Percentiles rank a stretch among this genome's conserved stretches.
Evolutionary conservation across 495 filamentous ascomycete genomes (phyloP).

Genomic region (Elasticomyces elasticus): DNA sequence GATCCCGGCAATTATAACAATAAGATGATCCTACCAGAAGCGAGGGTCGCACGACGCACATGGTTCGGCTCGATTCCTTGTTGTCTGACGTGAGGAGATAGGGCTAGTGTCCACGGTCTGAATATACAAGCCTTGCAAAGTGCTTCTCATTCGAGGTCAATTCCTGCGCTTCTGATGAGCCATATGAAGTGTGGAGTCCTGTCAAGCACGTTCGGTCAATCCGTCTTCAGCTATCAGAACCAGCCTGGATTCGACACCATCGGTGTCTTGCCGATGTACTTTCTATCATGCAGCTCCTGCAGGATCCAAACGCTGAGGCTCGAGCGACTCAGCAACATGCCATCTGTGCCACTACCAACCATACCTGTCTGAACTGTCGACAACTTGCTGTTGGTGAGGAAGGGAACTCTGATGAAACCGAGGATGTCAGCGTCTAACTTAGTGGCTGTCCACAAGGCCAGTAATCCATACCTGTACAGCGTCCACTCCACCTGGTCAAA

Average conservation of each 20-base stretch:
- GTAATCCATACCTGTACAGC: background rate
- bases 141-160: background rate
- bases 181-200: no score
- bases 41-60: no score
- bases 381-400: background rate
- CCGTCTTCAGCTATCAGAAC: no score
- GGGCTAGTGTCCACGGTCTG: no score
- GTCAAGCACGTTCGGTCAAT: no score
- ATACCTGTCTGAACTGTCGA: background rate
- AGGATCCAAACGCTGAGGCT: constrained; percentile 7
- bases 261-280: constrained; percentile 2
- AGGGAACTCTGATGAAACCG: background rate
- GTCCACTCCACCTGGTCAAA: background rate
- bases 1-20: background rate
- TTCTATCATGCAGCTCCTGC: constrained; percentile 8
- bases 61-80: background rate
- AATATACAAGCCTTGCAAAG: background rate
- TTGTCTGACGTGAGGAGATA: background rate
- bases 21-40: no score
- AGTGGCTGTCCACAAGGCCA: no score
- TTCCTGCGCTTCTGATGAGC: background rate
- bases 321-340: constrained; percentile 2
- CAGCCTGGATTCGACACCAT: constrained; percentile 2
- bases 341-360: background rate
- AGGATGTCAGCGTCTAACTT: background rate